Conservation (phyloP, 2,329 filamentous ascomycete species). For the Fusarium nanum region DNA sequence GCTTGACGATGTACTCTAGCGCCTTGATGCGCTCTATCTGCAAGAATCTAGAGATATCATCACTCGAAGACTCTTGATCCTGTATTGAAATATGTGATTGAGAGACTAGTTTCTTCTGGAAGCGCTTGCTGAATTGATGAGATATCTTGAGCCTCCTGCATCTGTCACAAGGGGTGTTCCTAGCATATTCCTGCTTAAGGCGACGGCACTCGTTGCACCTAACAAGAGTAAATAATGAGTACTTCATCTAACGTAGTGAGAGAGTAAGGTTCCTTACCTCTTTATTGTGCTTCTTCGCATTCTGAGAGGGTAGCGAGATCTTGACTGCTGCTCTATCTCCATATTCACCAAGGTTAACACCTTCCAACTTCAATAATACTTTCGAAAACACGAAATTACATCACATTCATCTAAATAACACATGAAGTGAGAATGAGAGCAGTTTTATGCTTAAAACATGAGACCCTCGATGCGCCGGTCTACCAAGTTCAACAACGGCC, state of each 20-base stretch:
- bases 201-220: conserved; percentile 41
- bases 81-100: neutral
- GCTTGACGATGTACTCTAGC: conserved; percentile 33
- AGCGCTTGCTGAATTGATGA: conserved; percentile 32
- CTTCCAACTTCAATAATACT: neutral
- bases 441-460: conserved; percentile 5
- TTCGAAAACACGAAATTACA: too few species aligned
- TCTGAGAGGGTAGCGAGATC: neutral
- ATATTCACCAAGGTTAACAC: neutral
- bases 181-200: conserved; percentile 40
- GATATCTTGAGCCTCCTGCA: conserved; percentile 29
- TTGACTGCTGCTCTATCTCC: neutral
- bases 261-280: neutral
- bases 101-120: conserved; percentile 18
- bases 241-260: too few species aligned
- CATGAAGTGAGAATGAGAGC: neutral
- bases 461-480: conserved; percentile 2
- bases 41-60: conserved; percentile 17
- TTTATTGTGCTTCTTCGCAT: conserved; percentile 15
- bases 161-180: conserved; percentile 33
- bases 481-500: conserved; percentile 10
- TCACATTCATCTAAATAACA: neutral
- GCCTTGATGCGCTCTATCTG: conserved; percentile 33
- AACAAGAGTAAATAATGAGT: neutral
- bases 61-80: neutral